Base-by-base conservation (phyloP, 192 early-diverging fungal species). In the Coemansia erecta region DNA sequence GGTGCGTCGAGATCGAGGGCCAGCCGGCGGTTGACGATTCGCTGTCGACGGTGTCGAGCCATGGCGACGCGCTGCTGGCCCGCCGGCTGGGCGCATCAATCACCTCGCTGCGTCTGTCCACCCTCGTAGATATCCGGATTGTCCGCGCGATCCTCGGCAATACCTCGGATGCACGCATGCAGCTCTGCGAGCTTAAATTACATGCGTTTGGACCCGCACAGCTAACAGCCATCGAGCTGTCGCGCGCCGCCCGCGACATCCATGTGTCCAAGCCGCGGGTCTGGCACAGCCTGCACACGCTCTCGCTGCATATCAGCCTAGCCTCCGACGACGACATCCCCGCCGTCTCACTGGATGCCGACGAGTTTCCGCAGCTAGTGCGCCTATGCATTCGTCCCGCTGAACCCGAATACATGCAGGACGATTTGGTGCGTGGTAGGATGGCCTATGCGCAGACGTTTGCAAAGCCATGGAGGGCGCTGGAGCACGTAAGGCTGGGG, bases 121-220 rank as follows among this genome's bases (percentile, higher is more conserved):
- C 70, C 13, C 31, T 72, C 1, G 56, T 78, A 11, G 76, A 78
- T 26, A 65, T 72, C 12, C 66, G 76, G 39, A 63, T 72, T 43
- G 49, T 60, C 24, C 35, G 65, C 35, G 48, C 53, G 4, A 66
- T 72, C 8, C 45, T 78, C 26, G 49, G 23, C 12, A 55, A 9
- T 7, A 37, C 35, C 35, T 37, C 35, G 35, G 8, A 24, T 1
- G 24, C 55, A 17, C 53, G 56, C 0, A 12, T 11, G n/a, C 65
- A 55, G 18, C 31, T 78, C 22, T 15, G 15, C 11, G 53, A 53
- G 18, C 58, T 78, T 13, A 52, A 58, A n/a, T 40, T 78, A 6
- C 52, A 60, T 10, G 76, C 70, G 11, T 24, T 78, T 31, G 41
- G 51, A 28, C 53, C 58, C 2, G 24, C 46, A 23, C 69, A 78